Evolutionary conservation across 352 stramenopile species (phyloP).

Genomic region (Blastocystis sp.): DNA sequence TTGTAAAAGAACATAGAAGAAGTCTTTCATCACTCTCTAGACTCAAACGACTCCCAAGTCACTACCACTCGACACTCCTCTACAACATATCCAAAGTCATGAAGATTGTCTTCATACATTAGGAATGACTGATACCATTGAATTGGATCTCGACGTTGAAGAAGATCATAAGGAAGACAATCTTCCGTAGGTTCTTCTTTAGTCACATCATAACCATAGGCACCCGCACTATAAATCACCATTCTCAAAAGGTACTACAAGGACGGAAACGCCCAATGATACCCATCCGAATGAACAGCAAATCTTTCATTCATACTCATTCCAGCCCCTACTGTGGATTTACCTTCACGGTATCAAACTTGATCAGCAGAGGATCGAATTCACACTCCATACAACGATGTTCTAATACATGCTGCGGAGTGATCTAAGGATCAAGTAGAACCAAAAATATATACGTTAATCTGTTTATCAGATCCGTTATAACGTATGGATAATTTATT

Average conservation of each 20-base stretch:
- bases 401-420: neutral
- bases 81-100: constrained; percentile 42
- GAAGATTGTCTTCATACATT: constrained; percentile 55
- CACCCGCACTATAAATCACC: constrained; percentile 26
- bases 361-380: constrained; percentile 53
- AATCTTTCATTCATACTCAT: neutral
- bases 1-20: constrained; percentile 36
- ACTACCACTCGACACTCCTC: constrained; percentile 10
- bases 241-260: neutral
- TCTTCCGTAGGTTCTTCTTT: neutral
- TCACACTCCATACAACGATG: constrained; percentile 26
- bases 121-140: neutral
- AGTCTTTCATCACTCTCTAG: constrained; percentile 47
- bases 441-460: neutral
- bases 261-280: constrained; percentile 64
- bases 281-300: constrained; percentile 13
- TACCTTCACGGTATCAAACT: neutral
- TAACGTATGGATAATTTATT: neutral
- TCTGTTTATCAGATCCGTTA: neutral
- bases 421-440: neutral
- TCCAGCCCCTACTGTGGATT: neutral
- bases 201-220: neutral
- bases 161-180: neutral
- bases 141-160: neutral
- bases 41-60: neutral